Base-by-base conservation (phyloP, 495 filamentous ascomycete species). In the Trichoderma erinaceum region DNA sequence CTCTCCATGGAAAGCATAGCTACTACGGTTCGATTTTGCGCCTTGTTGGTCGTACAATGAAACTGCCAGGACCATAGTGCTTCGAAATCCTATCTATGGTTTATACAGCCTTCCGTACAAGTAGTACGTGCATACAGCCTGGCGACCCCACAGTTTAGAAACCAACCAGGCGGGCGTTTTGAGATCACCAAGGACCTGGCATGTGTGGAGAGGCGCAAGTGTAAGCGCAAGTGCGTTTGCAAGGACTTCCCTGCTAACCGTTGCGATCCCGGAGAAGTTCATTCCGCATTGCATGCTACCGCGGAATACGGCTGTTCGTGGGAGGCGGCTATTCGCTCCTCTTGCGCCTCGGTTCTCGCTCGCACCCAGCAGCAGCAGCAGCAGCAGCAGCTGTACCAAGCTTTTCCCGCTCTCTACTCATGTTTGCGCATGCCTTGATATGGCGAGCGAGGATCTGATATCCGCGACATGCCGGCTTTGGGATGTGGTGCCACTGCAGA, bases 401-500 rank as follows among this genome's bases (percentile, higher is more conserved):
- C 10, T 32, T 32, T 12, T 29, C 13, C 10, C 18, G 3, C 5
- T 3, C 56, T 21, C 16, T 32, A 11, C 23, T 21, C n/a, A 52
- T 21, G 8, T 52, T 23, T 52, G 10, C 43, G 12, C 43, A 46
- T 7, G 43, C 43, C 43, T 18, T 46, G 43, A 46, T 46, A 46
- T 18, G 43, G 43, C 18, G 48, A 21, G n/a, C 23, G 27, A 32
- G 56, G 56, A 61, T 61, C 56, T 61, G 56, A 61, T 61, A 61
- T 61, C 56, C 56, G 56, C 16, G 56, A 61, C 56, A 61, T 61
- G 56, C 56, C 56, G 56, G 27, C 27, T 32, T 32, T 61, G 56
- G 23, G 56, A 32, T 61, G 56, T 61, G 56, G 56, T 61, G 56
- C 56, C 56, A 61, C 56, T 61, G 56, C 56, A 61, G 56, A 61